Evolutionary conservation across 2,329 filamentous ascomycete species (phyloP).

Genomic region (Colletotrichum lupini): DNA sequence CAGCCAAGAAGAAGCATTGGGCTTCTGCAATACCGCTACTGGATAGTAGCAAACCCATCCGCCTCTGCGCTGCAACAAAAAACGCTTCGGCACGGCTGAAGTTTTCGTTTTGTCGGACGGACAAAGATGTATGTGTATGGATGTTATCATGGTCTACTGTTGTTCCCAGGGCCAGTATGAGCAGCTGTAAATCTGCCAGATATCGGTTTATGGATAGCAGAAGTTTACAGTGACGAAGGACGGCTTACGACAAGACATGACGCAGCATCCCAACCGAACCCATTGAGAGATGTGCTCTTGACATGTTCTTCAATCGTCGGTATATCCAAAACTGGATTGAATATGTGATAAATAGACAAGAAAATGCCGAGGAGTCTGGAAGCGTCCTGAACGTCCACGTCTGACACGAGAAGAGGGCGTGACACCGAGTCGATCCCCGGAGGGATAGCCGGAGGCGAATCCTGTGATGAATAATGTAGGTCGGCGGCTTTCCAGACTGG

Average conservation of each 20-base stretch:
- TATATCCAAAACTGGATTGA: slow-evolving; percentile 9
- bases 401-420: not conserved
- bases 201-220: not conserved
- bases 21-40: slow-evolving; percentile 24
- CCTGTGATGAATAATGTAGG: not conserved
- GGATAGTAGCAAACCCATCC: slow-evolving; percentile 30
- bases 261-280: slow-evolving; percentile 28
- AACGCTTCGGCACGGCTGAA: slow-evolving; percentile 3
- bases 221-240: not conserved
- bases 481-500: not conserved
- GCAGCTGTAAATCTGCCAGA: not conserved
- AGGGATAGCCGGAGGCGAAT: not conserved
- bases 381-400: not conserved
- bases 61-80: slow-evolving; percentile 25
- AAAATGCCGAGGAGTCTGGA: not conserved
- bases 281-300: slow-evolving; percentile 3
- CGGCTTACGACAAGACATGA: slow-evolving; percentile 29
- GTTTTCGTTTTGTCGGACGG: not conserved
- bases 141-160: not conserved
- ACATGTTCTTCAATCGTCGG: not conserved
- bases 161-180: not conserved
- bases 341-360: slow-evolving; percentile 1
- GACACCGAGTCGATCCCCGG: not conserved
- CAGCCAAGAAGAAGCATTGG: slow-evolving; percentile 35
- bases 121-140: not conserved